Conservation (phyloP, 2,329 filamentous ascomycete species). For the Dactylellina cionopaga region DNA sequence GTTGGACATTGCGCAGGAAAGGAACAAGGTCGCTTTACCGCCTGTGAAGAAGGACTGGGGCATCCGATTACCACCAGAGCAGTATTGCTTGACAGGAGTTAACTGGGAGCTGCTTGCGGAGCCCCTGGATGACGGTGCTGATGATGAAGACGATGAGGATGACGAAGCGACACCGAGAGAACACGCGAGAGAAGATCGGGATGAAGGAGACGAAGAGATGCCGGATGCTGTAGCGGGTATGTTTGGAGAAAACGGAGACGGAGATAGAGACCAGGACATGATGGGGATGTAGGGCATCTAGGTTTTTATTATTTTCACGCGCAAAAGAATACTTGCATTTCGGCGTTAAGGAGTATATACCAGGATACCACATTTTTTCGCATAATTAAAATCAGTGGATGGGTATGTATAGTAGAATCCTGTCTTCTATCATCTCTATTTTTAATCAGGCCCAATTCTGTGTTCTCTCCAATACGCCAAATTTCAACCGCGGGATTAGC, state of each 20-base stretch:
- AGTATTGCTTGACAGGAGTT: slow-evolving; percentile 73
- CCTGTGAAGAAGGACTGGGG: slow-evolving; percentile 75
- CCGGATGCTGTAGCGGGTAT: slow-evolving; percentile 44
- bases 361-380: slow-evolving; percentile 33
- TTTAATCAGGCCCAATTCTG: not conserved
- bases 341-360: slow-evolving; percentile 32
- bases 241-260: slow-evolving; percentile 49
- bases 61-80: slow-evolving; percentile 72
- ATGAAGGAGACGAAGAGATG: slow-evolving; percentile 61
- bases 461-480: not conserved
- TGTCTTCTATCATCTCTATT: not conserved
- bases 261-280: slow-evolving; percentile 50
- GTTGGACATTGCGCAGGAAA: slow-evolving; percentile 75
- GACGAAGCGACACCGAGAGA: slow-evolving; percentile 58
- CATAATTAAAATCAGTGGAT: not conserved
- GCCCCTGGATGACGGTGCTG: slow-evolving; percentile 61
- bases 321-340: slow-evolving; percentile 16
- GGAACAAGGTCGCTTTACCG: slow-evolving; percentile 74
- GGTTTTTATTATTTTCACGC: not conserved
- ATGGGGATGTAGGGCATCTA: slow-evolving; percentile 28
- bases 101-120: slow-evolving; percentile 73
- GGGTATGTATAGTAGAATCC: slow-evolving; percentile 40
- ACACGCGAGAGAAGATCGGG: slow-evolving; percentile 60
- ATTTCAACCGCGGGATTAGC: slow-evolving; percentile 35
- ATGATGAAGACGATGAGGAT: slow-evolving; percentile 63